Base-by-base conservation (phyloP, 2,329 filamentous ascomycete genomes). In the Didymella arachidicola region DNA sequence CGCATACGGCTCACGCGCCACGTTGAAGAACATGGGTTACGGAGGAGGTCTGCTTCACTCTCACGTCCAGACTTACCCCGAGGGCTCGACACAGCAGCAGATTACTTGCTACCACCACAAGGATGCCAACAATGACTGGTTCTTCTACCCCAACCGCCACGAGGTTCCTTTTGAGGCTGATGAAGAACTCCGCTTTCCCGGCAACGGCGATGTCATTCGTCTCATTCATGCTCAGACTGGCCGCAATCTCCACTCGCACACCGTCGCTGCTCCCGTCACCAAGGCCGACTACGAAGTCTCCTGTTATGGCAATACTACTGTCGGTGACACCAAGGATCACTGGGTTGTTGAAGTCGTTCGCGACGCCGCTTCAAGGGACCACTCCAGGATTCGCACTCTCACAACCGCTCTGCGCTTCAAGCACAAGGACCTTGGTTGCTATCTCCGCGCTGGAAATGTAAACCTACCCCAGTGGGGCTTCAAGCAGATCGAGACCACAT, bases 21-120 rank as follows among this genome's bases (percentile, higher is more conserved):
- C 95, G 0, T 82, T 99, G 66, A 99, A 99, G 85, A 99, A 99
- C 78, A 99, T 98, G 95, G 95, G 95, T 30, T 99, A 99, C 71
- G 95, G 95, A 60, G 95, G 95, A 74, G 95, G 95, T 76, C 87
- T 99, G 34, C 88, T 98, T 44, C 94, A 98, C 80, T 97, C 93
- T 41, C 95, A 98, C 82, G 87, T 97, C 62, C 94, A 98, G 80
- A 97, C 93, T 8, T 98, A 92, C 76, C 94, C 94, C 0, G 93
- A 97, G 74, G 95, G 94, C 30, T 98, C 95, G 36, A 82, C 81
- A 51, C 95, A 99, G 80, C 96, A 99, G 79, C 95, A 99, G 78
- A 89, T 99, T 62, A 99, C 95, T 63, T 99, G 96, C 83, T 99
- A 99, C 80, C 95, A 99, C 80, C 95, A 99, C 84, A 99, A 99